phyloP scores from a whole-genome alignment of 1,284 basidiomycete species.

The Cystobasidium sp. region DNA sequence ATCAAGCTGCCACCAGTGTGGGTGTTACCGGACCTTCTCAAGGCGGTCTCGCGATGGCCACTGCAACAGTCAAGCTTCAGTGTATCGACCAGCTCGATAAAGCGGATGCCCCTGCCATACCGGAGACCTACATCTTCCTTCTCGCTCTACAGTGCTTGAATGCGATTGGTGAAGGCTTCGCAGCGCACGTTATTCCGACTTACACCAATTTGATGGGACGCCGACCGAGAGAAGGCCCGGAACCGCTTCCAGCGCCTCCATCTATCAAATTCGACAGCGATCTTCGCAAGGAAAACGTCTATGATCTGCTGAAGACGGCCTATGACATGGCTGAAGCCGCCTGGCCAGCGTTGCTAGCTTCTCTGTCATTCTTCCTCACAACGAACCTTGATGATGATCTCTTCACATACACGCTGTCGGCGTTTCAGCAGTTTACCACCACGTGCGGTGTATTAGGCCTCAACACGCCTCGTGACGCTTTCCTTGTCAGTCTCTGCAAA shows the following conservation, averaged over 20 bases:
- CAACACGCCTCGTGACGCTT: conserved; percentile 85
- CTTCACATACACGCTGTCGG: conserved; percentile 79
- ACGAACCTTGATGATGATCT: conserved; percentile 86
- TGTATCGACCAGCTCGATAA: conserved; percentile 96
- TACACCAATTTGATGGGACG: conserved; percentile 60
- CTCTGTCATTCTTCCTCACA: conserved; percentile 82
- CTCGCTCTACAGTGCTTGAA: conserved; percentile 86
- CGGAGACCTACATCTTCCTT: conserved; percentile 89
- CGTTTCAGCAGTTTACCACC: conserved; percentile 81
- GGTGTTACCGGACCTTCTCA: conserved; percentile 71
- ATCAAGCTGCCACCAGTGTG: conserved; percentile 71
- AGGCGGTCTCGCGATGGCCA: conserved; percentile 69
- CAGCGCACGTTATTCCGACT: conserved; percentile 70
- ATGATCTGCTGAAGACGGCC: conserved; percentile 65
- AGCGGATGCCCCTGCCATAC: conserved; percentile 86
- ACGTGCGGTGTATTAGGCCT: conserved; percentile 87
- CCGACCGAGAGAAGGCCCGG: conserved; percentile 60
- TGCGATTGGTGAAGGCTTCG: conserved; percentile 85
- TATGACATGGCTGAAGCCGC: conserved; percentile 79
- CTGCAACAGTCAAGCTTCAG: conserved; percentile 79
- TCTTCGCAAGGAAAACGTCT: conserved; percentile 55
- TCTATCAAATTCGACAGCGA: conserved; percentile 70
- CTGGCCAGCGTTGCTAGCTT: conserved; percentile 88
- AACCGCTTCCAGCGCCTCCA: conserved; percentile 70
- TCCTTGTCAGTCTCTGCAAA: conserved; percentile 82